These are phyloP conservation scores for Hypoxylon sp. DNA, from an alignment of 2,329 filamentous ascomycete genomes.

Conservation along the genomic window DNA sequence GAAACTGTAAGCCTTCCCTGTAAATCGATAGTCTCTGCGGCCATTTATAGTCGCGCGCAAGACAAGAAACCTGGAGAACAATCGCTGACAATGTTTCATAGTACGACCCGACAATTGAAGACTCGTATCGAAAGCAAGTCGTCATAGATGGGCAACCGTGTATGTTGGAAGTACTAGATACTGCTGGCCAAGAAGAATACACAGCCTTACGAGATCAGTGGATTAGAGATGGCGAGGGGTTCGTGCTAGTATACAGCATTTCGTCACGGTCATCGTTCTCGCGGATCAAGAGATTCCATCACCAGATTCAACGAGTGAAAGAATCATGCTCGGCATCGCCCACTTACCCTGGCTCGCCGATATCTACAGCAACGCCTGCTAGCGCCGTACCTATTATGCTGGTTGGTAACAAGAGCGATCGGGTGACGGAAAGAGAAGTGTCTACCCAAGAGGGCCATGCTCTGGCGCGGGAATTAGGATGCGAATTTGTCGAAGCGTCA, in stretches of 20 bases:
- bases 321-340: constrained; percentile 86
- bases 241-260: constrained; percentile 98
- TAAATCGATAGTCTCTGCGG: background rate
- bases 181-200: constrained; percentile 98
- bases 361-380: constrained; percentile 71
- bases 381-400: constrained; percentile 94
- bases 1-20: constrained; percentile 76
- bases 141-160: constrained; percentile 95
- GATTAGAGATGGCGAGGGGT: constrained; percentile 98
- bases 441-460: constrained; percentile 96
- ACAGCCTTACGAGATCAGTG: constrained; percentile 96
- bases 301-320: constrained; percentile 97
- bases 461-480: constrained; percentile 90
- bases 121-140: constrained; percentile 89
- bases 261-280: constrained; percentile 95
- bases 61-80: background rate
- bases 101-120: constrained; percentile 91
- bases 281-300: constrained; percentile 94
- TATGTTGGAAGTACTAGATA: constrained; percentile 98
- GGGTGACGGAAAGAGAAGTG: constrained; percentile 94
- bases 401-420: constrained; percentile 98
- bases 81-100: constrained; percentile 55
- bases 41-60: constrained; percentile 24
- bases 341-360: constrained; percentile 81
- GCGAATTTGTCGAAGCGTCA: constrained; percentile 96